phyloP scores from a whole-genome alignment of 257 asterid species.

The Gentiana macrophylla region DNA sequence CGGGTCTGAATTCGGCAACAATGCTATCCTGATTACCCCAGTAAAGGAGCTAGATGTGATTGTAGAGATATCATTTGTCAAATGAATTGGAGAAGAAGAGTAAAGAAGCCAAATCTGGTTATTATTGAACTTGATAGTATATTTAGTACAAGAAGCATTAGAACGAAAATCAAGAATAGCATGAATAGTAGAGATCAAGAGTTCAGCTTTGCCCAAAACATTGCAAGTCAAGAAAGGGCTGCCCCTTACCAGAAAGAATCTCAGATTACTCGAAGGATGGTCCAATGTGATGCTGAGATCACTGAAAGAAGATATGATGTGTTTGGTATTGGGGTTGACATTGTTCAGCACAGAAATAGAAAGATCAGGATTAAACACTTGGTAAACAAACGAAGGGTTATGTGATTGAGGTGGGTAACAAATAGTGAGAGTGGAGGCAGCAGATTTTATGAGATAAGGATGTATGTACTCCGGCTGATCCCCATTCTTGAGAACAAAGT shows the following conservation, averaged over 20 bases:
- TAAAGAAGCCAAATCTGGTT: constrained; percentile 77
- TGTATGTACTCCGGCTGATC: constrained; percentile 86
- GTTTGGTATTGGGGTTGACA: constrained; percentile 34
- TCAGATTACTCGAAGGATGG: constrained; percentile 54
- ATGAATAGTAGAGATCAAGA: constrained; percentile 73
- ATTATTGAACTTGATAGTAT: constrained; percentile 62
- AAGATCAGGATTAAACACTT: constrained; percentile 51
- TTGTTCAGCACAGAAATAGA: constrained; percentile 38
- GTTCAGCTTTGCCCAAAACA: constrained; percentile 22
- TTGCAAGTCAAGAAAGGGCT: constrained; percentile 73
- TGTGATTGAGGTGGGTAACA: constrained; percentile 56
- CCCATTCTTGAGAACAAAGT: constrained; percentile 67
- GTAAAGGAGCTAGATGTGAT: constrained; percentile 44
- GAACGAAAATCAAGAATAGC: constrained; percentile 49
- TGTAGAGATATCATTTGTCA: constrained; percentile 32
- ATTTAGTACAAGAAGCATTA: constrained; percentile 45
- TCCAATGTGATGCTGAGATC: constrained; percentile 75
- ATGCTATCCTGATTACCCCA: constrained; percentile 71
- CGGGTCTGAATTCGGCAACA: constrained; percentile 44
- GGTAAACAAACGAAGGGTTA: constrained; percentile 54
- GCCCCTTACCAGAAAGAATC: constrained; percentile 76
- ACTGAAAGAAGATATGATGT: constrained; percentile 50
- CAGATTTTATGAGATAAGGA: constrained; percentile 62
- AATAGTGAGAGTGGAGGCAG: constrained; percentile 43
- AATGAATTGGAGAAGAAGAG: constrained; percentile 52